phyloP scores from a whole-genome alignment of 805 yeast species.

The Lipomyces yamanashiensis region DNA sequence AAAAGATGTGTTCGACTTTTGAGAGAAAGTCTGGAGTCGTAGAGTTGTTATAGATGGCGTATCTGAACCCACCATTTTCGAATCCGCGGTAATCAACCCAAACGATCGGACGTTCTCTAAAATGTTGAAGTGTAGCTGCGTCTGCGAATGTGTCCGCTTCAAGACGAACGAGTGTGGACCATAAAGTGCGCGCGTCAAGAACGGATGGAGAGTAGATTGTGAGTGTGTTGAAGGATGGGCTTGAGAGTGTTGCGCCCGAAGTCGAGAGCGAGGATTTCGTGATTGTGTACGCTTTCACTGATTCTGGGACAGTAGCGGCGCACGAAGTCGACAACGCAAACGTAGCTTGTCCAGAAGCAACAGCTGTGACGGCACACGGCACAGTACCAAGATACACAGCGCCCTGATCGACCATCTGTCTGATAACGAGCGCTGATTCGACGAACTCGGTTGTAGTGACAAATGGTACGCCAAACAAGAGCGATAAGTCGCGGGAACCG shows the following conservation, averaged over 20 bases:
- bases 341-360: slow-evolving; percentile 12
- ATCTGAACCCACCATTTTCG: slow-evolving; percentile 29
- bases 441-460: slow-evolving; percentile 28
- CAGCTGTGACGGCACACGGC: slow-evolving; percentile 14
- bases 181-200: slow-evolving; percentile 35
- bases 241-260: slow-evolving; percentile 25
- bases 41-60: slow-evolving; percentile 20
- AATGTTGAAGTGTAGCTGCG: slow-evolving; percentile 21
- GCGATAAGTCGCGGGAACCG: slow-evolving; percentile 26
- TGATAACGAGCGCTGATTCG: slow-evolving; percentile 22
- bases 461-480: slow-evolving; percentile 35
- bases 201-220: slow-evolving; percentile 29
- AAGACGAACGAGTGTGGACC: slow-evolving; percentile 34
- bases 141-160: slow-evolving; percentile 12
- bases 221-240: slow-evolving; percentile 35
- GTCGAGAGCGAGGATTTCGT: slow-evolving; percentile 33
- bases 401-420: slow-evolving; percentile 27
- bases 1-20: slow-evolving; percentile 9
- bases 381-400: slow-evolving; percentile 27
- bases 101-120: slow-evolving; percentile 32
- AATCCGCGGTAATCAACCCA: slow-evolving; percentile 34
- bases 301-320: not conserved
- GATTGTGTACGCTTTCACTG: slow-evolving; percentile 14
- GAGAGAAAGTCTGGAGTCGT: slow-evolving; percentile 4
- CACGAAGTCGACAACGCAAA: slow-evolving; percentile 24